These are phyloP conservation scores for Linaria vulgaris DNA, from an alignment of 257 asterid species.

Conservation along the genomic window DNA sequence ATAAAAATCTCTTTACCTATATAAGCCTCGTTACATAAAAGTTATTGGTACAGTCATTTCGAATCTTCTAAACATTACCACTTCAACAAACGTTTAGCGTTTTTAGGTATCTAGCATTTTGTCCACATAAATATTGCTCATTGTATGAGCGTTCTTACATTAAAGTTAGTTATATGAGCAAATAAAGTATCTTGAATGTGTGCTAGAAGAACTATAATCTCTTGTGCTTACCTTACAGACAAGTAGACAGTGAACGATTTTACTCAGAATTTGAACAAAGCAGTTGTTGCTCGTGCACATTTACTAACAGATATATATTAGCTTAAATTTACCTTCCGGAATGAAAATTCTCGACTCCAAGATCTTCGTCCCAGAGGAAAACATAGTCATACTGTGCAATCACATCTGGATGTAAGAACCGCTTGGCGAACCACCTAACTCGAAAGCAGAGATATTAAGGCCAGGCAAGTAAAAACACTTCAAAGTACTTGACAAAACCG, in stretches of 20 bases:
- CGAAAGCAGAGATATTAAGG: slow-evolving; percentile 7
- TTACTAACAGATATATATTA: too few species aligned
- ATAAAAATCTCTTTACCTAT: background rate
- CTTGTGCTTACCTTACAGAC: too few species aligned
- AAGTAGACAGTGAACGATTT: too few species aligned
- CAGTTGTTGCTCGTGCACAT: background rate
- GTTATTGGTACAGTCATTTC: background rate
- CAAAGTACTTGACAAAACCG: too few species aligned
- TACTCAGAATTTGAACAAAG: too few species aligned
- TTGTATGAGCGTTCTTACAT: too few species aligned
- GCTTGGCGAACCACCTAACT: slow-evolving; percentile 86
- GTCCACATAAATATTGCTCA: too few species aligned
- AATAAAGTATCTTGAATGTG: too few species aligned
- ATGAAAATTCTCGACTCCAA: slow-evolving; percentile 65
- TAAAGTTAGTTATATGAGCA: too few species aligned
- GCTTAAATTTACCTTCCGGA: slow-evolving; percentile 47
- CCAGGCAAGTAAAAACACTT: background rate
- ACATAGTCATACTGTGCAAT: slow-evolving; percentile 57
- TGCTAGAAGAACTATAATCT: too few species aligned
- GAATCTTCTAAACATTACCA: background rate
- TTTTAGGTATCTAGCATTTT: too few species aligned
- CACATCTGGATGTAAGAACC: slow-evolving; percentile 81
- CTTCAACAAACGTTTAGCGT: too few species aligned
- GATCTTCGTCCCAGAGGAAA: slow-evolving; percentile 91
- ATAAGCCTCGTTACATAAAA: background rate